Percentiles rank a stretch among this genome's conserved stretches.
Evolutionary conservation across 1,284 basidiomycete species (phyloP).

Genomic region (Trichosporon faecale): DNA sequence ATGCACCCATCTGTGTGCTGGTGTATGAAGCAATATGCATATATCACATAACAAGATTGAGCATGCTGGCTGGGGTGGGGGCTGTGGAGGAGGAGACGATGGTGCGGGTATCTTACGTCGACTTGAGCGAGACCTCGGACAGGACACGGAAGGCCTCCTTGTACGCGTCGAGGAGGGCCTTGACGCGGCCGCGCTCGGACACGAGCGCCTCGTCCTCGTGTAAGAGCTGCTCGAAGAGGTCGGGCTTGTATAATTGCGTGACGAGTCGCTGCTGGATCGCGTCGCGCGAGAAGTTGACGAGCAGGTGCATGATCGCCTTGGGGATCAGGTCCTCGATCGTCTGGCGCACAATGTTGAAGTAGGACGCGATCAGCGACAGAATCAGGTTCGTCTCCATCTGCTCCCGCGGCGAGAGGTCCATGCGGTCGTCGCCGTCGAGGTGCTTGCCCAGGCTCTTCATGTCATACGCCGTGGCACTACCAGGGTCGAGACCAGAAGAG

Average conservation of each 20-base stretch:
- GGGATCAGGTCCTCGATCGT: conserved; percentile 96
- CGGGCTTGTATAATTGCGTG: conserved; percentile 86
- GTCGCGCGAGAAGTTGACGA: conserved; percentile 87
- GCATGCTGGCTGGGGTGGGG: not conserved
- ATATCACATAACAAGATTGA: conserved; percentile 12
- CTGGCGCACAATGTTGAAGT: conserved; percentile 94
- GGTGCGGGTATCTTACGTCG: conserved; percentile 24
- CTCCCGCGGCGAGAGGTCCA: conserved; percentile 69
- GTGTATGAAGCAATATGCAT: conserved; percentile 9
- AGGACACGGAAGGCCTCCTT: conserved; percentile 84
- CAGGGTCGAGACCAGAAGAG: conserved; percentile 31
- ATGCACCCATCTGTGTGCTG: not conserved
- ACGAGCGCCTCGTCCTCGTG: conserved; percentile 95
- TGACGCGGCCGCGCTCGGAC: conserved; percentile 87
- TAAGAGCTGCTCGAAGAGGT: conserved; percentile 83
- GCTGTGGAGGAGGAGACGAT: not conserved
- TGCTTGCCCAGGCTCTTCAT: conserved; percentile 99
- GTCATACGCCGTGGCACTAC: conserved; percentile 82
- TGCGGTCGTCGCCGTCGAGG: conserved; percentile 66
- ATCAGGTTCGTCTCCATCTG: conserved; percentile 97
- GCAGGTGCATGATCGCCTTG: conserved; percentile 86
- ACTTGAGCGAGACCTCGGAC: conserved; percentile 51
- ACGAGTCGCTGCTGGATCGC: conserved; percentile 95
- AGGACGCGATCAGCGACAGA: conserved; percentile 87
- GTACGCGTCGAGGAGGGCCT: conserved; percentile 92